phyloP scores from a whole-genome alignment of 2,329 filamentous ascomycete genomes.

The Blastomyces parvus region DNA sequence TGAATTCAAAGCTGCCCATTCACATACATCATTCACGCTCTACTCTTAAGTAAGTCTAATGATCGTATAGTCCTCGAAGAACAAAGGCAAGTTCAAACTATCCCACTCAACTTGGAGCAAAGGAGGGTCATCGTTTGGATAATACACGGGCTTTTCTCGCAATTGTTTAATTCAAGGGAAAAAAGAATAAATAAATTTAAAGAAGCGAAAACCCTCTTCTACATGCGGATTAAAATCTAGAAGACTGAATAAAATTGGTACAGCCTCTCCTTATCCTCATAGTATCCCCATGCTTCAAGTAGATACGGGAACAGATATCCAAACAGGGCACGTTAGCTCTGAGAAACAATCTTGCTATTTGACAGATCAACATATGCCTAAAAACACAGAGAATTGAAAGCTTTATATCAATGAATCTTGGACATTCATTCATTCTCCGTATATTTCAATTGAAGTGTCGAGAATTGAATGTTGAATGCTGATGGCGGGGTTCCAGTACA shows the following conservation, averaged over 20 bases:
- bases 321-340: too few species aligned
- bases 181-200: background rate
- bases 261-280: too few species aligned
- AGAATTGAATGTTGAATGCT: too few species aligned
- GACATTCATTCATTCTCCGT: too few species aligned
- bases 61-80: background rate
- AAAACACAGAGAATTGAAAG: too few species aligned
- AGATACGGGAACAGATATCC: too few species aligned
- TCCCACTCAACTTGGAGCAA: background rate
- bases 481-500: background rate
- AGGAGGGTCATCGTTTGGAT: background rate
- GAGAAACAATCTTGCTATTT: too few species aligned
- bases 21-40: background rate
- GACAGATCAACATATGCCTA: too few species aligned
- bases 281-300: too few species aligned
- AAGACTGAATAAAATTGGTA: too few species aligned
- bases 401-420: too few species aligned
- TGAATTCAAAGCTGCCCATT: background rate
- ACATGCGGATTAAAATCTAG: background rate
- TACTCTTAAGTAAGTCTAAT: background rate
- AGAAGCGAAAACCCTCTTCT: background rate
- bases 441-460: too few species aligned
- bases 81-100: background rate
- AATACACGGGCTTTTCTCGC: background rate
- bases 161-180: background rate